These are phyloP conservation scores for Globisporangium barbulae DNA, from an alignment of 352 stramenopile genomes.

Conservation along the genomic window DNA sequence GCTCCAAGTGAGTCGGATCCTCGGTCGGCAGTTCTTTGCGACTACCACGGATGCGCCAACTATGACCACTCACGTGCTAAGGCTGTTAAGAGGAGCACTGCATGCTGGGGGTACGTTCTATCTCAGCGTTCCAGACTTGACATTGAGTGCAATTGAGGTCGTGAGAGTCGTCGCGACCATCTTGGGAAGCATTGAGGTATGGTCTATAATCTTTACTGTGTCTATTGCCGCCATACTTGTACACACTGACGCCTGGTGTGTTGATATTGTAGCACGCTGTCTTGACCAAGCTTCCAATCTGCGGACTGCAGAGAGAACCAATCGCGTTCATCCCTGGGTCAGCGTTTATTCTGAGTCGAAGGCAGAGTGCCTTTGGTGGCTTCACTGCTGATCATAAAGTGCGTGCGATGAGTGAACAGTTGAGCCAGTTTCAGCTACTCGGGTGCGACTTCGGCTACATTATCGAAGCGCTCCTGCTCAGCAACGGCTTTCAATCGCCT, in stretches of 20 bases:
- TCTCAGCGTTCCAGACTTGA: conserved; percentile 14
- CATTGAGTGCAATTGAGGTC: conserved; percentile 11
- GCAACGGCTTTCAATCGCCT: conserved; percentile 22
- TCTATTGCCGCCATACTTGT: background rate
- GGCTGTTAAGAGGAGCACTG: conserved; percentile 41
- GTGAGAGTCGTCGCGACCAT: conserved; percentile 27
- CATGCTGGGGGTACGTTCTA: conserved; percentile 39
- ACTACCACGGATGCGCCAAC: conserved; percentile 7
- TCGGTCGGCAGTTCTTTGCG: conserved; percentile 44
- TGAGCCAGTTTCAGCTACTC: conserved; percentile 31
- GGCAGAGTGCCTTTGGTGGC: background rate
- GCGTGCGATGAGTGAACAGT: conserved; percentile 18
- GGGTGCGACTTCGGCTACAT: conserved; percentile 26
- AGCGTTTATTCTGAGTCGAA: conserved; percentile 27
- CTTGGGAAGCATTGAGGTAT: conserved; percentile 27
- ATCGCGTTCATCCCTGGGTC: conserved; percentile 36
- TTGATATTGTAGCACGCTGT: conserved; percentile 21
- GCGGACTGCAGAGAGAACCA: conserved; percentile 24
- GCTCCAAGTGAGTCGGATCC: conserved; percentile 36
- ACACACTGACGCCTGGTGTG: background rate
- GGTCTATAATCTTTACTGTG: background rate
- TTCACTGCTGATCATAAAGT: background rate
- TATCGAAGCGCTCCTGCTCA: conserved; percentile 32
- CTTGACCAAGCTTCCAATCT: conserved; percentile 28
- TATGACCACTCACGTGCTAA: conserved; percentile 27